Conservation (phyloP, 2,329 filamentous ascomycete genomes). For the Pseudocercospora ulei region DNA sequence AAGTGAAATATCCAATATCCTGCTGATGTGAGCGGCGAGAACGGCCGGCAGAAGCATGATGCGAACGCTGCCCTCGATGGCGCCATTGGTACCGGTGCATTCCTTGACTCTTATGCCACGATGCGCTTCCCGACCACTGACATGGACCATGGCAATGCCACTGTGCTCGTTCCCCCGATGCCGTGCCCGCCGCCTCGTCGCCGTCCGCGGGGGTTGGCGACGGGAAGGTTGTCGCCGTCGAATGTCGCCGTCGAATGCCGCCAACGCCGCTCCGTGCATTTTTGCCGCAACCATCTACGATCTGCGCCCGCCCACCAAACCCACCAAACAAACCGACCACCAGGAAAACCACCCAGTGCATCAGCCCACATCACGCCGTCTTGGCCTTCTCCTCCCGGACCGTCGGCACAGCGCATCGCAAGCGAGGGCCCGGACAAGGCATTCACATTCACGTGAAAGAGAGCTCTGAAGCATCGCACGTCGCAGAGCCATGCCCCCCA, state of each 20-base stretch:
- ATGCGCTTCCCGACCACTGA: not conserved
- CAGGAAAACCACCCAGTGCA: no score
- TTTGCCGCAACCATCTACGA: no score
- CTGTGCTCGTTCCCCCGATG: not conserved
- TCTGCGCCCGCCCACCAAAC: not conserved
- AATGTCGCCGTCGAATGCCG: no score
- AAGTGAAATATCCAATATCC: no score
- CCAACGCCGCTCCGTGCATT: not conserved
- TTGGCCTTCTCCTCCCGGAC: not conserved
- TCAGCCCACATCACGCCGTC: not conserved
- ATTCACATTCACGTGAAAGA: conserved; percentile 4
- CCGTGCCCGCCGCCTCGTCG: not conserved
- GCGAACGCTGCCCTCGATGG: not conserved
- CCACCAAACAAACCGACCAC: not conserved
- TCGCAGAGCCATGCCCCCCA: conserved; percentile 8
- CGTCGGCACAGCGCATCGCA: not conserved
- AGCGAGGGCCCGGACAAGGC: conserved; percentile 1
- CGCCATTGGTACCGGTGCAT: not conserved
- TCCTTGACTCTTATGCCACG: conserved; percentile 1
- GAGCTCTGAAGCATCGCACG: conserved; percentile 3
- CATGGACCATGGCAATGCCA: not conserved
- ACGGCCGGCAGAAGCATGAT: no score
- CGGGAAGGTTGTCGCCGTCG: no score
- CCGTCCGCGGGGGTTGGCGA: no score
- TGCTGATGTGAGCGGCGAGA: no score